Conservation (phyloP, 345 rosid genomes). For the Lepidium africanum region DNA sequence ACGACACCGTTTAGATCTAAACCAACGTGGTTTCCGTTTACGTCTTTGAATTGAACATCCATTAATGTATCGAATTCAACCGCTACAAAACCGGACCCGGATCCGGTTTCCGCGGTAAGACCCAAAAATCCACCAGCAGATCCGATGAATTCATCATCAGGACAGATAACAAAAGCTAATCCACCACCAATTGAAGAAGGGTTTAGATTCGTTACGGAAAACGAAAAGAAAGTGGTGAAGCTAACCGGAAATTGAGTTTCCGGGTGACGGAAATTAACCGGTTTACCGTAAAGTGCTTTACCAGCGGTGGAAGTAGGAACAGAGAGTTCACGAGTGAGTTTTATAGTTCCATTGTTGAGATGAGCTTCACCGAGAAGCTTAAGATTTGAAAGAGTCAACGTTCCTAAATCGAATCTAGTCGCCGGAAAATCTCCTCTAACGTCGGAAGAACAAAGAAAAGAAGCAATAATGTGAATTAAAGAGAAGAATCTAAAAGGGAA, state of each 20-base stretch:
- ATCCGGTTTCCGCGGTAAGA: constrained; percentile 33
- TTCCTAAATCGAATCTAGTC: constrained; percentile 71
- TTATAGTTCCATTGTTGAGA: constrained; percentile 64
- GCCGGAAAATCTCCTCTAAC: constrained; percentile 21
- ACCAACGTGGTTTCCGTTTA: constrained; percentile 95
- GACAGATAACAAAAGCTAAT: constrained; percentile 74
- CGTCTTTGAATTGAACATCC: constrained; percentile 80
- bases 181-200: constrained; percentile 96
- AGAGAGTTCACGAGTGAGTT: constrained; percentile 76
- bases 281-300: constrained; percentile 61
- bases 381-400: constrained; percentile 59
- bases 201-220: constrained; percentile 62
- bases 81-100: constrained; percentile 60
- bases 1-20: constrained; percentile 80
- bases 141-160: constrained; percentile 63
- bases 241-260: constrained; percentile 45
- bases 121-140: constrained; percentile 76
- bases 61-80: constrained; percentile 90
- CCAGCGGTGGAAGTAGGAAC: constrained; percentile 90
- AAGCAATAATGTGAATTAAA: constrained; percentile 18
- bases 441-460: constrained; percentile 34
- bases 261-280: constrained; percentile 63
- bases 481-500: constrained; percentile 14
- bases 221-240: constrained; percentile 83
- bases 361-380: constrained; percentile 91